Percentiles rank a stretch among this genome's conserved stretches.
phyloP scores from a whole-genome alignment of 192 early-diverging fungal genomes.

The Entophlyctis helioformis region DNA sequence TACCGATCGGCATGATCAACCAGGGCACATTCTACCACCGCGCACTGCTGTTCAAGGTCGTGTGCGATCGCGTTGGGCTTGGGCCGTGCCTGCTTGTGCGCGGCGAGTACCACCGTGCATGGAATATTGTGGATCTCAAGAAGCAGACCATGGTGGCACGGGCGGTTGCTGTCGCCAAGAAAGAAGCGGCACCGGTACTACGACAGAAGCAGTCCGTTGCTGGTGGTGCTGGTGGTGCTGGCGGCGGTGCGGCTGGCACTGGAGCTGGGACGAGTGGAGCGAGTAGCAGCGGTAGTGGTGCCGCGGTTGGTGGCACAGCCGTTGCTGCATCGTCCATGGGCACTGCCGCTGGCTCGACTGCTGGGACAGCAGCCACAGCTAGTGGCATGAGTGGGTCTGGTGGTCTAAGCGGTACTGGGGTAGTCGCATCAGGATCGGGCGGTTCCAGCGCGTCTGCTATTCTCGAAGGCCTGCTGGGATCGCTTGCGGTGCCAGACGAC shows the following conservation, averaged over 20 bases:
- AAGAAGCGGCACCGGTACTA: not conserved
- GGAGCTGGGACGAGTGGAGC: constrained; percentile 1
- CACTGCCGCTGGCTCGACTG: too few species aligned
- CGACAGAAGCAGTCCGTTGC: constrained; percentile 8
- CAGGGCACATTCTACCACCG: constrained; percentile 44
- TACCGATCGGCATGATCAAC: constrained; percentile 26
- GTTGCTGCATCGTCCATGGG: too few species aligned
- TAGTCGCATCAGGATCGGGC: not conserved
- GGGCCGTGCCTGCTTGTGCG: constrained; percentile 25
- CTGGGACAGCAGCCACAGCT: too few species aligned
- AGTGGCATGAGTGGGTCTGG: too few species aligned
- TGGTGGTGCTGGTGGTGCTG: too few species aligned
- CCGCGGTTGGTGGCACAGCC: constrained; percentile 9
- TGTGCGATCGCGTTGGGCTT: constrained; percentile 34
- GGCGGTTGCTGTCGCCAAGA: not conserved
- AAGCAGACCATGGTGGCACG: constrained; percentile 9
- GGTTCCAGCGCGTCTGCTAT: too few species aligned
- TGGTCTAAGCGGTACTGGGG: too few species aligned
- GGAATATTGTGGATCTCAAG: constrained; percentile 29
- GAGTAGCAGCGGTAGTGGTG: not conserved
- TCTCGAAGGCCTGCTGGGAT: too few species aligned
- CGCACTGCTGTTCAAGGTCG: constrained; percentile 40
- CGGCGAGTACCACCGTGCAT: constrained; percentile 38
- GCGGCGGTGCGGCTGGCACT: too few species aligned
- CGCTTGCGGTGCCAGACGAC: too few species aligned